Percentiles rank a stretch among this genome's conserved stretches.
Evolutionary conservation across 345 rosid species (phyloP).

Genomic region (Populus tremula): DNA sequence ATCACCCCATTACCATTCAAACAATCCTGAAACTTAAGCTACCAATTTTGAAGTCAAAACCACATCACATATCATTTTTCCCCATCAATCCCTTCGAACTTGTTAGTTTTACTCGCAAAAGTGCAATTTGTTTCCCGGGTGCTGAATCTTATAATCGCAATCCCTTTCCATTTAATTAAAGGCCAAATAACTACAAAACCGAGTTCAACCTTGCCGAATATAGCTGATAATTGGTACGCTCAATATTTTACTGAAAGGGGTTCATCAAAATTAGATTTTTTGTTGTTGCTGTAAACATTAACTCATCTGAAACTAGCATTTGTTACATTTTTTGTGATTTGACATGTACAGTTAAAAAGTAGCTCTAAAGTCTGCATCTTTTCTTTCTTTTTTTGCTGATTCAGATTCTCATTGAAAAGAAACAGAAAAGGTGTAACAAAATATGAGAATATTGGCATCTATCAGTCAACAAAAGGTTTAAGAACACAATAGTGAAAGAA

Average conservation of each 20-base stretch:
- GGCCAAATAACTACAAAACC: background rate
- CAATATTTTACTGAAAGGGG: background rate
- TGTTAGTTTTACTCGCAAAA: background rate
- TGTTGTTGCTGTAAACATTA: background rate
- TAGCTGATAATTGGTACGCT: background rate
- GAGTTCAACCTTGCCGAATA: background rate
- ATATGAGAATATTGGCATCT: background rate
- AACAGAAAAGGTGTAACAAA: background rate
- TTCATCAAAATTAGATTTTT: background rate
- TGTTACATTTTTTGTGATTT: background rate
- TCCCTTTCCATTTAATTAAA: background rate
- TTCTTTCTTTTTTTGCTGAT: background rate
- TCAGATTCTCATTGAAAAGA: background rate
- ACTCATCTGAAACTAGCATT: background rate
- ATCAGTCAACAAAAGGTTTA: background rate
- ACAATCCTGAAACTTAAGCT: background rate
- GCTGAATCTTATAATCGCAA: background rate
- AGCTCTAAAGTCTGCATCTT: background rate
- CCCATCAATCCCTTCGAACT: background rate
- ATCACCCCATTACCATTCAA: background rate
- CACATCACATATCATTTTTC: background rate
- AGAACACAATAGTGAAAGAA: background rate
- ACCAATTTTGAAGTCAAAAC: background rate
- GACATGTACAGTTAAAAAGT: background rate
- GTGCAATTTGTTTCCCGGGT: background rate